Conservation (phyloP, 2,329 filamentous ascomycete species). For the Aspergillus udagawae region DNA sequence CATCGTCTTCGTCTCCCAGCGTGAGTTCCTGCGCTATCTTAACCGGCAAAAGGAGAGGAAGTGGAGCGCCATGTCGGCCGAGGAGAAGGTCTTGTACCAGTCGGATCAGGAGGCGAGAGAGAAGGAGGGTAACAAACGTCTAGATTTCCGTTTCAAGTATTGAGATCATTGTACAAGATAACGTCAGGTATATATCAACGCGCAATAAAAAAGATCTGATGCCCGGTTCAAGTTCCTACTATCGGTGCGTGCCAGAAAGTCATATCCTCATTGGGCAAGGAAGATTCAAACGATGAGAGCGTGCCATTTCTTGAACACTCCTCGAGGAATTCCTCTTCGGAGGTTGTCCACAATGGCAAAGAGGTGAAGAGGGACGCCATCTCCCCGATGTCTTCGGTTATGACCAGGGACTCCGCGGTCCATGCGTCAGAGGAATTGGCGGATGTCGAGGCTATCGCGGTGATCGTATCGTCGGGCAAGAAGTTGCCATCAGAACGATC, state of each 20-base stretch:
- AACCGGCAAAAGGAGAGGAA: conserved; percentile 48
- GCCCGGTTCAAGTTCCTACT: background rate
- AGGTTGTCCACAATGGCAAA: background rate
- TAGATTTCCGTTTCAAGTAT: conserved; percentile 52
- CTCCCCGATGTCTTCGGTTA: background rate
- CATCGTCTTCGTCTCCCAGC: conserved; percentile 46
- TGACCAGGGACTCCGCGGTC: background rate
- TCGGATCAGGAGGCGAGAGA: conserved; percentile 43
- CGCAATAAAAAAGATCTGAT: background rate
- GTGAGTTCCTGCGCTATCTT: conserved; percentile 41
- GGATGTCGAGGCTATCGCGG: background rate
- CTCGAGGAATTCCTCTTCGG: background rate
- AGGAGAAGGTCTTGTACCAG: conserved; percentile 47
- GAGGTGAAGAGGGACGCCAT: background rate
- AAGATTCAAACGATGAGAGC: background rate
- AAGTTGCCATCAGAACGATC: background rate
- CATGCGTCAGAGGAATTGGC: background rate
- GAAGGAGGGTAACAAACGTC: conserved; percentile 47
- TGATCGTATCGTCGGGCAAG: background rate
- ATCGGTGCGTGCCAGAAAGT: background rate
- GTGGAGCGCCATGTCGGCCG: conserved; percentile 46
- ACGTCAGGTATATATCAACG: background rate
- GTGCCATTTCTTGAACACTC: background rate
- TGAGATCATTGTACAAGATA: conserved; percentile 14
- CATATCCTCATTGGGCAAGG: background rate